phyloP scores from a whole-genome alignment of 1,139 yeast species.

The Groenewaldozyma sp. region DNA sequence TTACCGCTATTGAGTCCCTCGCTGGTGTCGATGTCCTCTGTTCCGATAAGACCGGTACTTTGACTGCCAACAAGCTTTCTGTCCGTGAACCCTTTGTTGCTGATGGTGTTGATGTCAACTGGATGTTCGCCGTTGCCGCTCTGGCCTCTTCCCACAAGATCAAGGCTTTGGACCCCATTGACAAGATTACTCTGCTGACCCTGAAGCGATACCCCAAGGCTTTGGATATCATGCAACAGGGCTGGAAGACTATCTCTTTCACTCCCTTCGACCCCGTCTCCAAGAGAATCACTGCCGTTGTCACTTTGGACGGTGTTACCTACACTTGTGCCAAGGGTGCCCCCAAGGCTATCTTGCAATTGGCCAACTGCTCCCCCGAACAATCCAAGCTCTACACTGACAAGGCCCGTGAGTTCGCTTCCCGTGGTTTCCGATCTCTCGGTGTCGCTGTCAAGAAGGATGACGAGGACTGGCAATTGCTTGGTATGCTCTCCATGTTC shows the following conservation, averaged over 20 bases:
- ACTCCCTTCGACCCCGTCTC: slow-evolving; percentile 98
- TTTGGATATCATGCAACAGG: slow-evolving; percentile 84
- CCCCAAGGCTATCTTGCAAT: slow-evolving; percentile 96
- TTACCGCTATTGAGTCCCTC: slow-evolving; percentile 84
- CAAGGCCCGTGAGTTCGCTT: slow-evolving; percentile 95
- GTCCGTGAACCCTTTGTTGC: slow-evolving; percentile 55
- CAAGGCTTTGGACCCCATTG: slow-evolving; percentile 65
- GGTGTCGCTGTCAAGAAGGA: slow-evolving; percentile 99
- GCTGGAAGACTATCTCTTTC: slow-evolving; percentile 87
- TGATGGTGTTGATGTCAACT: slow-evolving; percentile 57
- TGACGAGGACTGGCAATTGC: slow-evolving; percentile 97
- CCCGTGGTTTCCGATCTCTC: slow-evolving; percentile 97
- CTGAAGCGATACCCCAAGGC: slow-evolving; percentile 66
- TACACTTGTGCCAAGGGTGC: slow-evolving; percentile 97
- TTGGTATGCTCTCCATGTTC: slow-evolving; percentile 98
- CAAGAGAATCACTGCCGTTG: slow-evolving; percentile 91
- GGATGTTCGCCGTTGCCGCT: slow-evolving; percentile 65
- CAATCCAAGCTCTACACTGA: slow-evolving; percentile 90
- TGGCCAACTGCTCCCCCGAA: slow-evolving; percentile 94
- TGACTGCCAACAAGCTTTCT: slow-evolving; percentile 80
- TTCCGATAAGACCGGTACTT: slow-evolving; percentile 93
- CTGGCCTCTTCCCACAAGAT: slow-evolving; percentile 63
- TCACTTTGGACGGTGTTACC: slow-evolving; percentile 95
- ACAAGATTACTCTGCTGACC: slow-evolving; percentile 46
- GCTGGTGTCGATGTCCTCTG: slow-evolving; percentile 93